Base-by-base conservation (phyloP, 805 yeast genomes). In the Candida nanaspora region DNA sequence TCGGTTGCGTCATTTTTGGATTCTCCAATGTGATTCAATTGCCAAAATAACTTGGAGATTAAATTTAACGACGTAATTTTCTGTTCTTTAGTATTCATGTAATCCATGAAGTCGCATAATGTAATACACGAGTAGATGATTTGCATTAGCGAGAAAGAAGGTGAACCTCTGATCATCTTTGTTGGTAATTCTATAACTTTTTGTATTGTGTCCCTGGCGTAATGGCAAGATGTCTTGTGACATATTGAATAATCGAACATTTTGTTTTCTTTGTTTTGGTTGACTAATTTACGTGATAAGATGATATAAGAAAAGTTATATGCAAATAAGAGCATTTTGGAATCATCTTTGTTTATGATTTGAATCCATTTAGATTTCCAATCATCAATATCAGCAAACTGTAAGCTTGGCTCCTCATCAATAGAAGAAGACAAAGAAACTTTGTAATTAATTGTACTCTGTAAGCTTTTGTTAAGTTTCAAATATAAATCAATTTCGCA, bases 1-100 rank as follows among this genome's bases (percentile, higher is more conserved):
- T 73, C 79, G 0, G 81, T 76, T 3, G 78, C 79, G 51, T 76
- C 82, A 46, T 74, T 76, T 49, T 67, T 65, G 41, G 68, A 68
- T 43, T 74, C 79, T 2, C 82, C 82, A 44, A 74, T 69, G 23
- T 74, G 68, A 44, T 72, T 75, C 45, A 78, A 55, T 46, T 74
- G 78, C 82, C 82, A 78, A 45, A 76, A 78, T 8, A 74, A 68
- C 41, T 65, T 65, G 0, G 80, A 68, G 34, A 78, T 74, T 10
- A 74, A 51, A 45, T 62, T 72, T 34, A 77, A 48, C 2, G 74
- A 53, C 42, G 57, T 62, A 19, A 65, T 65, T 40, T 64, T 66
- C 42, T 70, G 69, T n/a, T 61, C 53, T 4, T 8, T 31, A 6
- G 55, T 51, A 27, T 59, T 59, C 56, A 69, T 65, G 45, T 61